Percentiles rank a stretch among this genome's conserved stretches.
Evolutionary conservation across 2,329 filamentous ascomycete genomes (phyloP).

Genomic region (Tolypocladium sp.): DNA sequence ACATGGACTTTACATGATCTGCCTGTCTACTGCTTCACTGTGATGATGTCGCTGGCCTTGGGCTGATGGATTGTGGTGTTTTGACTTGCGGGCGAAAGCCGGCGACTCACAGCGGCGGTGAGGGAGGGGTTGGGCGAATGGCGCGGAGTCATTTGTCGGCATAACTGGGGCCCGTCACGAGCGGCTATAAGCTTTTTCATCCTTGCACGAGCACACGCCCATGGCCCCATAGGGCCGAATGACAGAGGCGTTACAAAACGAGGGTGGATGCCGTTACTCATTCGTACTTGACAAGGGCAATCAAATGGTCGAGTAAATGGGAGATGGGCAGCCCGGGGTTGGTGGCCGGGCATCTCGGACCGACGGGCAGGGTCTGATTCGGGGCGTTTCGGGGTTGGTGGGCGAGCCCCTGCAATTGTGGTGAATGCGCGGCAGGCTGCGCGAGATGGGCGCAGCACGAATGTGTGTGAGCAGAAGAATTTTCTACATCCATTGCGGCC

Average conservation of each 20-base stretch:
- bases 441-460: neutral
- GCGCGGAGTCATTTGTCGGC: neutral
- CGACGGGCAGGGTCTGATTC: neutral
- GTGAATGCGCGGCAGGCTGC: neutral
- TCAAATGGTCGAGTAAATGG: too few species aligned
- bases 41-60: neutral
- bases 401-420: neutral
- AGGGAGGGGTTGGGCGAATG: neutral
- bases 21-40: neutral
- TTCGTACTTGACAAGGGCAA: too few species aligned
- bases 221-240: neutral
- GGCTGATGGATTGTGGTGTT: neutral
- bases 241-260: neutral
- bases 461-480: neutral
- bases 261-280: too few species aligned
- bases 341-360: neutral
- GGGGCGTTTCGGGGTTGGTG: neutral
- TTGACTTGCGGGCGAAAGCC: neutral
- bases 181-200: neutral
- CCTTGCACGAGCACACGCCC: neutral
- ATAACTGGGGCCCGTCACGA: neutral
- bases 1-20: neutral
- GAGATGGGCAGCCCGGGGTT: too few species aligned
- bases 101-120: neutral
- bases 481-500: neutral